phyloP scores from a whole-genome alignment of 2,329 filamentous ascomycete species.

The Bimuria novae-zelandiae region DNA sequence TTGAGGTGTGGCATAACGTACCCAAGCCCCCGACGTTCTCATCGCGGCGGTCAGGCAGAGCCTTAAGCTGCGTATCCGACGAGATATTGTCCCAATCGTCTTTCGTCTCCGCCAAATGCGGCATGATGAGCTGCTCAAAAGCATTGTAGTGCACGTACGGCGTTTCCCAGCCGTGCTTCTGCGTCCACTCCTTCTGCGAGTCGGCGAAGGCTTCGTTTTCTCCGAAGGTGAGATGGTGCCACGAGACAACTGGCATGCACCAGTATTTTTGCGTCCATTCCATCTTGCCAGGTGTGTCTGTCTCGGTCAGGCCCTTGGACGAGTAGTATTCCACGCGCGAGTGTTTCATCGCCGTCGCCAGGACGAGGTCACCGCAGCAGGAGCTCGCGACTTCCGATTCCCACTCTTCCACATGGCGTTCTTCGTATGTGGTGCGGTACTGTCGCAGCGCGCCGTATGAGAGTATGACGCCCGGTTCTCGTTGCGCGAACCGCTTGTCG shows the following conservation, averaged over 20 bases:
- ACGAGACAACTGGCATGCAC: conserved; percentile 50
- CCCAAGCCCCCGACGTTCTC: conserved; percentile 19
- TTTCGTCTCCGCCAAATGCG: conserved; percentile 33
- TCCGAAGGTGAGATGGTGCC: conserved; percentile 35
- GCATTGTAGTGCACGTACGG: conserved; percentile 43
- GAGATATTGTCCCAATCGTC: conserved; percentile 45
- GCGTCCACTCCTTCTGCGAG: conserved; percentile 40
- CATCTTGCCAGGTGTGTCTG: conserved; percentile 47
- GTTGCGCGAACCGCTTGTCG: conserved; percentile 47
- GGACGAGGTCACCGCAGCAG: conserved; percentile 46
- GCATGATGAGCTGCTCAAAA: conserved; percentile 36
- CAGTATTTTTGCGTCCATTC: conserved; percentile 48
- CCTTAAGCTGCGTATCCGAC: conserved; percentile 23
- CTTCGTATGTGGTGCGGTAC: conserved; percentile 38
- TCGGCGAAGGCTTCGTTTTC: conserved; percentile 38
- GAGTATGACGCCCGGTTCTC: conserved; percentile 50
- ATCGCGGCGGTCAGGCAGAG: conserved; percentile 24
- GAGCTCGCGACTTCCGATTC: conserved; percentile 35
- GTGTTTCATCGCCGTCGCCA: conserved; percentile 41
- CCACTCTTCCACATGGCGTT: conserved; percentile 39
- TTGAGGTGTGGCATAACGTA: neutral
- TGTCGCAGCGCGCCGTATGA: conserved; percentile 47
- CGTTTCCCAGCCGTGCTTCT: conserved; percentile 34
- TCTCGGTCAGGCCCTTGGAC: conserved; percentile 51
- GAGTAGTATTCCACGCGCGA: conserved; percentile 43